phyloP scores from a whole-genome alignment of 1,139 yeast species.

The Candida albicans region DNA sequence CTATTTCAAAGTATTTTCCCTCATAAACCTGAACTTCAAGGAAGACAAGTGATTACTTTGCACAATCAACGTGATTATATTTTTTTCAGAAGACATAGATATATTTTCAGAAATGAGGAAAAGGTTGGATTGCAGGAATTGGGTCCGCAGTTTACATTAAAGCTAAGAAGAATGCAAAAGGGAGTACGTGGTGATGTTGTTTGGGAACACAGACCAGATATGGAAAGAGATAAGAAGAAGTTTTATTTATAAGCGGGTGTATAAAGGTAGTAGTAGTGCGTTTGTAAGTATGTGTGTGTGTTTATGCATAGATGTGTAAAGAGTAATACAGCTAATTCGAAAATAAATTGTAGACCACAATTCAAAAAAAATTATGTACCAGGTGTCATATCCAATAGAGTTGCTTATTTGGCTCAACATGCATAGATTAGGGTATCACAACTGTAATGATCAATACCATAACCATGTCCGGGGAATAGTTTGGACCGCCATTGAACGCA shows the following conservation, averaged over 20 bases:
- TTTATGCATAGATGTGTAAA: neutral
- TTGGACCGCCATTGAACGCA: too few relatives aligned
- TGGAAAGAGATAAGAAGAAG: slow-evolving; percentile 95
- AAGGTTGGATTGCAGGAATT: slow-evolving; percentile 92
- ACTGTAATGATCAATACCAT: too few relatives aligned
- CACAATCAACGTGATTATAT: slow-evolving; percentile 96
- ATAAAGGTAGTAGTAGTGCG: neutral
- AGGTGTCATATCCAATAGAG: too few relatives aligned
- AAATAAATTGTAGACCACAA: too few relatives aligned
- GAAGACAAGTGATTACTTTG: slow-evolving; percentile 91
- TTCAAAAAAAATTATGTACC: too few relatives aligned
- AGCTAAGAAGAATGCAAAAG: slow-evolving; percentile 82
- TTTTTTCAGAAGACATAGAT: slow-evolving; percentile 93
- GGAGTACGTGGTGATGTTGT: slow-evolving; percentile 90
- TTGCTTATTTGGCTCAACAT: too few relatives aligned
- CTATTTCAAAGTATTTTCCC: slow-evolving; percentile 92
- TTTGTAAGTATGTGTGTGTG: neutral
- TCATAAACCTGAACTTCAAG: slow-evolving; percentile 87
- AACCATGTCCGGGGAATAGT: too few relatives aligned
- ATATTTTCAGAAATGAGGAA: slow-evolving; percentile 84
- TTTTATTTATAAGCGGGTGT: slow-evolving; percentile 59
- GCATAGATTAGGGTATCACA: too few relatives aligned
- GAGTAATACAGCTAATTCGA: too few relatives aligned
- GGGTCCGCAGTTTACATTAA: slow-evolving; percentile 94
- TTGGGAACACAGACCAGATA: slow-evolving; percentile 95